Percentiles rank a stretch among this genome's conserved stretches.
Evolutionary conservation across 371 early-diverging fungal genomes (phyloP).

Genomic region (Basidiobolus meristosporus): DNA sequence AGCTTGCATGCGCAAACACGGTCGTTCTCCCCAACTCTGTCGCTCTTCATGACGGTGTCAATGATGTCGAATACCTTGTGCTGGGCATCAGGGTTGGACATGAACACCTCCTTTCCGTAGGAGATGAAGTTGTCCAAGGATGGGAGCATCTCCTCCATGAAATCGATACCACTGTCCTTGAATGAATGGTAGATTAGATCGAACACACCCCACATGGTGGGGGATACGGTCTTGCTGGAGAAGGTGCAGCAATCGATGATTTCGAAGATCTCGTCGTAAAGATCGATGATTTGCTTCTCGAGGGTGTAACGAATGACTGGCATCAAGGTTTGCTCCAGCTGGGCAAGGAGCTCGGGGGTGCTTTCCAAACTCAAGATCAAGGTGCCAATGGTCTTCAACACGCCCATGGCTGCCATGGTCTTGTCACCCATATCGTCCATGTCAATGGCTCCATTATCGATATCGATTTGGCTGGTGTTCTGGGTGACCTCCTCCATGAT

Average conservation of each 20-base stretch:
- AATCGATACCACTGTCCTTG: slow-evolving; percentile 52
- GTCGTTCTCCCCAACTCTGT: slow-evolving; percentile 40
- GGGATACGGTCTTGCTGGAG: slow-evolving; percentile 56
- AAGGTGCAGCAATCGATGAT: slow-evolving; percentile 71
- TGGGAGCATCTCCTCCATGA: slow-evolving; percentile 64
- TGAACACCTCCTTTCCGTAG: slow-evolving; percentile 55
- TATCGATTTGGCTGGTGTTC: slow-evolving; percentile 9
- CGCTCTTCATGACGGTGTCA: slow-evolving; percentile 46
- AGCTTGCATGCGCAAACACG: slow-evolving; percentile 55
- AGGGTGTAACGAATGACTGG: slow-evolving; percentile 56
- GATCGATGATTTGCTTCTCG: slow-evolving; percentile 32
- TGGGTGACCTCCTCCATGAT: slow-evolving; percentile 44
- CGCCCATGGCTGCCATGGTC: slow-evolving; percentile 75
- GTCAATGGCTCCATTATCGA: slow-evolving; percentile 11
- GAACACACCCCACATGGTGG: slow-evolving; percentile 69
- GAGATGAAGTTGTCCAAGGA: slow-evolving; percentile 71
- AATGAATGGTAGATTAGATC: slow-evolving; percentile 48
- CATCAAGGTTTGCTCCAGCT: slow-evolving; percentile 47
- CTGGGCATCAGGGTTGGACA: slow-evolving; percentile 31
- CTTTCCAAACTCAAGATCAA: slow-evolving; percentile 50
- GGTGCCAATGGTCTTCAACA: slow-evolving; percentile 76
- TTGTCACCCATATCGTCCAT: slow-evolving; percentile 46
- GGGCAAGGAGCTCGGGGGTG: slow-evolving; percentile 34
- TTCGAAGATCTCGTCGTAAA: slow-evolving; percentile 75
- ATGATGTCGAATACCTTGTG: slow-evolving; percentile 44